These are phyloP conservation scores for Puccinia polysora DNA, from an alignment of 1,284 basidiomycete species.

Conservation along the genomic window DNA sequence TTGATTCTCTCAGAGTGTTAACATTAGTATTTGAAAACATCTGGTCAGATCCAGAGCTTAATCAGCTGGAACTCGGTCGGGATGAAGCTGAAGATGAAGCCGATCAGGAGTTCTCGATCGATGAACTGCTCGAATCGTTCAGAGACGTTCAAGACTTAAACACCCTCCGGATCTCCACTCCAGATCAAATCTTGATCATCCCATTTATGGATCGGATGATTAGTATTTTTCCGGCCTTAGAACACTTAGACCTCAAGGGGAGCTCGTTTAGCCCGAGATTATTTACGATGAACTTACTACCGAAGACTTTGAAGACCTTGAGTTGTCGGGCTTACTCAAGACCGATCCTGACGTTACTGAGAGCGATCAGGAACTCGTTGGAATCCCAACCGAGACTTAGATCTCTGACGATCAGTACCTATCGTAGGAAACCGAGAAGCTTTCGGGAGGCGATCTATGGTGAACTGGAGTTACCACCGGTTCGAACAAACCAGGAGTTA, in stretches of 20 bases:
- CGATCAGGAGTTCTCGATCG: background rate
- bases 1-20: slow-evolving; percentile 11
- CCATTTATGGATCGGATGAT: slow-evolving; percentile 8
- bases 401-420: slow-evolving; percentile 18
- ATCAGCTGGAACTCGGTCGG: background rate
- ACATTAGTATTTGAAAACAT: slow-evolving; percentile 13
- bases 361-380: slow-evolving; percentile 2
- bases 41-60: background rate
- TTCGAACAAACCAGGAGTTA: background rate
- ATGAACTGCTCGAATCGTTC: background rate
- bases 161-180: slow-evolving; percentile 4
- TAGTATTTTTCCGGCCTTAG: slow-evolving; percentile 1
- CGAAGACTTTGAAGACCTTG: slow-evolving; percentile 3
- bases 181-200: background rate
- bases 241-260: slow-evolving; percentile 6
- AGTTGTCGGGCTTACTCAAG: slow-evolving; percentile 8
- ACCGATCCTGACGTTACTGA: background rate
- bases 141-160: slow-evolving; percentile 1
- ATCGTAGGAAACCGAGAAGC: slow-evolving; percentile 1
- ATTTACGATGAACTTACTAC: background rate
- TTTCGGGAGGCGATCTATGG: slow-evolving; percentile 1
- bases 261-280: background rate
- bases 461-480: background rate
- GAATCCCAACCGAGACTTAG: background rate
- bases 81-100: slow-evolving; percentile 6